Conservation (phyloP, 805 yeast species). For the Candida khao-thaluensis region DNA sequence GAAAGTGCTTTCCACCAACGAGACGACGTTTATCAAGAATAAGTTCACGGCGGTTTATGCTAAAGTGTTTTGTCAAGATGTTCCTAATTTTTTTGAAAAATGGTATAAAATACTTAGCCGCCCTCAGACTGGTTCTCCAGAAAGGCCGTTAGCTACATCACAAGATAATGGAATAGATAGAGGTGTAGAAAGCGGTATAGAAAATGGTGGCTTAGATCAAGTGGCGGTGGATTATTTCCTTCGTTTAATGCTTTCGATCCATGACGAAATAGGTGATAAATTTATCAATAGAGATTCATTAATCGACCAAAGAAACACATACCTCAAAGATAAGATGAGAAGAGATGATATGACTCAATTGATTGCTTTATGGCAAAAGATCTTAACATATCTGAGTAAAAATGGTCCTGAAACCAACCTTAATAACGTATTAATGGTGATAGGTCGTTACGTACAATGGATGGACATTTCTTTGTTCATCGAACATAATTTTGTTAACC, state of each 20-base stretch:
- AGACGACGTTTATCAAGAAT: conserved; percentile 30
- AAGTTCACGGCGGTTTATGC: conserved; percentile 36
- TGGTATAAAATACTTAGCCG: conserved; percentile 19
- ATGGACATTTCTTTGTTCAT: conserved; percentile 78
- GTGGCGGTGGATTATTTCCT: conserved; percentile 68
- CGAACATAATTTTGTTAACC: conserved; percentile 53
- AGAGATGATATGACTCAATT: conserved; percentile 67
- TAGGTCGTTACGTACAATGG: conserved; percentile 92
- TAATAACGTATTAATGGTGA: conserved; percentile 56
- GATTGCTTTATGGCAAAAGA: conserved; percentile 65
- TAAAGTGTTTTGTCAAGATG: conserved; percentile 32
- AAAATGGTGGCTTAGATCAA: conserved; percentile 2
- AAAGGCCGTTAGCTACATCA: neutral
- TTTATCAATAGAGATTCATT: conserved; percentile 69
- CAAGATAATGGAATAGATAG: neutral
- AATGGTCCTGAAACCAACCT: conserved; percentile 36
- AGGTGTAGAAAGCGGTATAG: neutral
- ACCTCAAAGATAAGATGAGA: conserved; percentile 80
- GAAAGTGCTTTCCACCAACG: neutral
- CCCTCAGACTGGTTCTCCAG: too few relatives aligned
- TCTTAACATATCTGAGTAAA: conserved; percentile 37
- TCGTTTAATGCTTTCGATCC: conserved; percentile 71
- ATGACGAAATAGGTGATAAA: conserved; percentile 92
- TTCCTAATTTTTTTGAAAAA: conserved; percentile 34
- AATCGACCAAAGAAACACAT: conserved; percentile 61